phyloP scores from a whole-genome alignment of 2,329 filamentous ascomycete genomes.

The Hypoxylon sp. region DNA sequence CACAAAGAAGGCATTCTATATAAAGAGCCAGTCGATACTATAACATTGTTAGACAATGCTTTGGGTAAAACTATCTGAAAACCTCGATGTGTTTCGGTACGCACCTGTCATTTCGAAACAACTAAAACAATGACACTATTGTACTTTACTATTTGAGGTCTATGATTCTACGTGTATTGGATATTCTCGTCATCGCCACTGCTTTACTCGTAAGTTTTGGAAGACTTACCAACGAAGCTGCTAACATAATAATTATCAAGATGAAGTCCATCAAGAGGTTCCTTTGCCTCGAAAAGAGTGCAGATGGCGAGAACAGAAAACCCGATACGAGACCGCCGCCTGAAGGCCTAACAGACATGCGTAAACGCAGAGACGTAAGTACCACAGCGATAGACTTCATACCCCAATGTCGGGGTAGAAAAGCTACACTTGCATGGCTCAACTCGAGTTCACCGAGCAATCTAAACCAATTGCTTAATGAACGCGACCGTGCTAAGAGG shows the following conservation, averaged over 20 bases:
- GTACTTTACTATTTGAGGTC: background rate
- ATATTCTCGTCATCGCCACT: background rate
- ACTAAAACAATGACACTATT: background rate
- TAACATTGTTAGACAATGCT: background rate
- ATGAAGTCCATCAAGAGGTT: slow-evolving; percentile 36
- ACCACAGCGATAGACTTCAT: slow-evolving; percentile 21
- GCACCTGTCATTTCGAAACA: background rate
- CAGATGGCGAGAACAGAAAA: slow-evolving; percentile 18
- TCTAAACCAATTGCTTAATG: slow-evolving; percentile 23
- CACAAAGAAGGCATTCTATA: no score
- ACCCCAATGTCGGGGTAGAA: slow-evolving; percentile 27
- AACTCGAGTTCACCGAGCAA: slow-evolving; percentile 26
- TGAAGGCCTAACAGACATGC: slow-evolving; percentile 1
- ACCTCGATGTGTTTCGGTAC: background rate
- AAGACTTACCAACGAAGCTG: background rate
- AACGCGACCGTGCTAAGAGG: slow-evolving; percentile 30
- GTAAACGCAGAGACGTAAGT: no score
- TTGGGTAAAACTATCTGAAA: background rate
- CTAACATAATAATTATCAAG: background rate
- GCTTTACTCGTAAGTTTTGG: background rate
- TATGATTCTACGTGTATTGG: background rate
- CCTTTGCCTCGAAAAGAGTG: no score
- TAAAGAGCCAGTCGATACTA: no score
- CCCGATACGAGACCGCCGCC: slow-evolving; percentile 11
- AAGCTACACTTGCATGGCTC: slow-evolving; percentile 32